Evolutionary conservation across 139 green algal genomes (phyloP).

Genomic region (Zygnema circumcarinatum): DNA sequence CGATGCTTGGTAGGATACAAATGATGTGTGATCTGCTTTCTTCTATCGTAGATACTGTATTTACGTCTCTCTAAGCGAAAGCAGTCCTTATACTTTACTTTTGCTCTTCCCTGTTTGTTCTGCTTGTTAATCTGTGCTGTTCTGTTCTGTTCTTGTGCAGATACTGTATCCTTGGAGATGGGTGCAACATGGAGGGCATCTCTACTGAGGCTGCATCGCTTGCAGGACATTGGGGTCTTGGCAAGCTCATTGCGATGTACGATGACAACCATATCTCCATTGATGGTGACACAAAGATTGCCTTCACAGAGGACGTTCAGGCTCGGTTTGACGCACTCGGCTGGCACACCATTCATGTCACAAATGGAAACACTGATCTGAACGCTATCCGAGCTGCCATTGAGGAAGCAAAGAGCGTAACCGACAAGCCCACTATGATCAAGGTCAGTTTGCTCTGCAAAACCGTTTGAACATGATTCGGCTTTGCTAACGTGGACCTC

Average conservation of each 20-base stretch:
- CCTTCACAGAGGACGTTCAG: constrained; percentile 98
- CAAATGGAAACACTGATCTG: constrained; percentile 96
- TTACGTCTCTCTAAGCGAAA: too few species aligned
- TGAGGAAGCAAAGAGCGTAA: constrained; percentile 84
- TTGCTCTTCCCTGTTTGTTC: too few species aligned
- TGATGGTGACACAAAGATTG: constrained; percentile 97
- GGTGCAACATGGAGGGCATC: constrained; percentile 99
- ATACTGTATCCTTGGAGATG: constrained; percentile 98
- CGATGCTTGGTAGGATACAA: too few species aligned
- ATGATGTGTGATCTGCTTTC: too few species aligned
- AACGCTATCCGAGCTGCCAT: constrained; percentile 85
- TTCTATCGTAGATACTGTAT: too few species aligned
- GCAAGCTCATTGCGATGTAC: constrained; percentile 99
- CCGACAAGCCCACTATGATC: constrained; percentile 96
- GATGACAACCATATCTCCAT: constrained; percentile 99
- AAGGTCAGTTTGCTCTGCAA: constrained; percentile 64
- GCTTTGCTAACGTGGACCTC: too few species aligned
- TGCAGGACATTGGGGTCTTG: constrained; percentile 97
- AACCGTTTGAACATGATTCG: too few species aligned
- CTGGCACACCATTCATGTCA: constrained; percentile 72
- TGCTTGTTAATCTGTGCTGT: too few species aligned
- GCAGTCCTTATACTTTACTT: too few species aligned
- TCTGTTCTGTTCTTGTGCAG: too few species aligned
- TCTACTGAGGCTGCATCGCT: constrained; percentile 96
- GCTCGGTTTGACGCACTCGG: constrained; percentile 83